Evolutionary conservation across 2,329 filamentous ascomycete species (phyloP), one percentile per base, ranked within the genome.

Genomic region (Fusarium brevicatenulatum): DNA sequence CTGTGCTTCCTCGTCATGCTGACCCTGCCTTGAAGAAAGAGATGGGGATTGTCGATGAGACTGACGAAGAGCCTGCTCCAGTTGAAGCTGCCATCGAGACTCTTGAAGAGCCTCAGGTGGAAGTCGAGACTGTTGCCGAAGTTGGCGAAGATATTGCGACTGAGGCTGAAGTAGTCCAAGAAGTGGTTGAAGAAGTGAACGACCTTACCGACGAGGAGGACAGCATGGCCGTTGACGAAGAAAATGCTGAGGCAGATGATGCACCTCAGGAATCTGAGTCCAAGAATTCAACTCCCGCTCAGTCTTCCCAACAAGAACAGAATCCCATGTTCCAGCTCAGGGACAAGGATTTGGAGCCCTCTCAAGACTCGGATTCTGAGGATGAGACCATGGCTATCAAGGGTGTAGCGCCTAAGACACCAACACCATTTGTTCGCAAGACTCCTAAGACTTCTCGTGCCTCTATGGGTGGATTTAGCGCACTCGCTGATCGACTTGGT

Each of bases 401-500:
- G 32, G 78, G 78, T 18, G 68, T 73, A 6, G 78, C 81, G 12
- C 83, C 83, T 5, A 76, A 82, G 4, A 88, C 87, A 1, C 87
- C 87, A 5, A 84, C 81, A 15, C 81, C 81, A 6, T 75, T 66
- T 23, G 64, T 66, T 30, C 66, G 69, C 36, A 77, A 77, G 43
- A 78, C 78, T 12, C 73, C 77, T 1, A 78, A 68, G 46, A 50
- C 59, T 13, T 77, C 79, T 30, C 76, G 80, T 32, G 77, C 80
- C 25, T 80, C 78, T 7, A 80, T 78, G 5, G 75, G 82, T 71
- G 90, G 90, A 4, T 91, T 93, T 70, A 92, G 90, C 3, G 89
- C 91, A 30, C 82, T 94, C 42, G 89, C 89, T 8, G 83, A 87
- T 42, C 87, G 91, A 75, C 82, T 93, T 9, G 86, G 84, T 66